Evolutionary conservation across 139 green algal species (phyloP).

Genomic region (Chlamydomonas eustigma): DNA sequence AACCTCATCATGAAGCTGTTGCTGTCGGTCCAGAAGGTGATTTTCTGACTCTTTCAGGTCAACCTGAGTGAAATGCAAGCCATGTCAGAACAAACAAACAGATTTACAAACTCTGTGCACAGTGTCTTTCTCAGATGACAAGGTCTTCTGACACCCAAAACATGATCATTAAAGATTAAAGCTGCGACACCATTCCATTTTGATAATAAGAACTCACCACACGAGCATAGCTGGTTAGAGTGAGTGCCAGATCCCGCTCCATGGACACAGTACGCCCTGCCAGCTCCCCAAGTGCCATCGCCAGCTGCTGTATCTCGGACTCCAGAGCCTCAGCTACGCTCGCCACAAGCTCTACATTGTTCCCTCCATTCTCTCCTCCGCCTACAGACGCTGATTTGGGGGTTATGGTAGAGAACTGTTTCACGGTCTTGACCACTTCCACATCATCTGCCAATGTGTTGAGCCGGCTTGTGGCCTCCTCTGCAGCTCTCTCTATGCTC

Average conservation of each 20-base stretch:
- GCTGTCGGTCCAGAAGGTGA: conserved; percentile 9
- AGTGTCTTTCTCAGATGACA: no score
- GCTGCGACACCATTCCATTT: no score
- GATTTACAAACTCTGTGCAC: no score
- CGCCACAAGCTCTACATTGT: not conserved
- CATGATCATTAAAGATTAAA: no score
- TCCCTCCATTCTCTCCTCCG: not conserved
- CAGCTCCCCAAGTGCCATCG: not conserved
- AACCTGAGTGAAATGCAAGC: not conserved
- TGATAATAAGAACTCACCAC: not conserved
- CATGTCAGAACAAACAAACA: no score
- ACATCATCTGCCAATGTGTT: not conserved
- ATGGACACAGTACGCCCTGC: not conserved
- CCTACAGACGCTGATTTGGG: not conserved
- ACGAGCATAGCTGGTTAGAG: not conserved
- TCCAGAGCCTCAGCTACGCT: not conserved
- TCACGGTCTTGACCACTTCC: not conserved
- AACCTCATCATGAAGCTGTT: conserved; percentile 8
- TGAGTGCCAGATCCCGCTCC: not conserved
- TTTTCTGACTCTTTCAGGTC: conserved; percentile 15
- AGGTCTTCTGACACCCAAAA: no score
- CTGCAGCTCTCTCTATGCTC: not conserved
- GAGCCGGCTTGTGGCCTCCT: not conserved
- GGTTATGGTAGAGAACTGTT: not conserved
- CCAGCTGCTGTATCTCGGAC: not conserved